Conservation (phyloP, 768 basidiomycete species). For the Collybia mongolica region DNA sequence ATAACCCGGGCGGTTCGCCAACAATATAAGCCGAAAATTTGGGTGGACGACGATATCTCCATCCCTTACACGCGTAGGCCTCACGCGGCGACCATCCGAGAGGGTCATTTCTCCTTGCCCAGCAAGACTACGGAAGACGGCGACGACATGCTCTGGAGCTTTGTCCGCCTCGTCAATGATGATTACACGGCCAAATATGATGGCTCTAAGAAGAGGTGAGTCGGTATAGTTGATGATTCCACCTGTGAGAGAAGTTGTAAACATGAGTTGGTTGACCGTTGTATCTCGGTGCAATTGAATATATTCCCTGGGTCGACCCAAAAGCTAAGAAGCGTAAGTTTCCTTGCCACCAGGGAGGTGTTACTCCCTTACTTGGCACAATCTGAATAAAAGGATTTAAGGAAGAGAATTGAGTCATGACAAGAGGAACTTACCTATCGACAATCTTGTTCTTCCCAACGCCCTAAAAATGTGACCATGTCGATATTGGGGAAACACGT, state of each 20-base stretch:
- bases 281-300: conserved; percentile 71
- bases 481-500: no score
- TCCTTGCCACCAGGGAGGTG: no score
- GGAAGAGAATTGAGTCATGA: background rate
- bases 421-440: conserved; percentile 41
- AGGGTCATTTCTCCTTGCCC: conserved; percentile 64
- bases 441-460: conserved; percentile 74
- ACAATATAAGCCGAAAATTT: conserved; percentile 59
- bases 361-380: conserved; percentile 47
- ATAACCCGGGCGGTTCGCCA: conserved; percentile 71
- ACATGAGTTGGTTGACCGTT: conserved; percentile 71
- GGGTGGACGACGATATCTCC: conserved; percentile 62
- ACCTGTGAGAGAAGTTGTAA: conserved; percentile 57
- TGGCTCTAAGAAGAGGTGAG: conserved; percentile 65
- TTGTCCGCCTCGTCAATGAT: conserved; percentile 75
- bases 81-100: conserved; percentile 60
- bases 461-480: conserved; percentile 32
- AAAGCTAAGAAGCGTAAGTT: conserved; percentile 34
- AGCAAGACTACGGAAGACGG: conserved; percentile 67
- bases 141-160: conserved; percentile 71
- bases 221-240: conserved; percentile 61
- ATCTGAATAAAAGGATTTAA: conserved; percentile 24
- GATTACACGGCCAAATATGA: conserved; percentile 59
- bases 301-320: conserved; percentile 64
- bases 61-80: conserved; percentile 41